These are phyloP conservation scores for Phlebopus sp. DNA, from an alignment of 1,284 basidiomycete genomes.

Conservation along the genomic window DNA sequence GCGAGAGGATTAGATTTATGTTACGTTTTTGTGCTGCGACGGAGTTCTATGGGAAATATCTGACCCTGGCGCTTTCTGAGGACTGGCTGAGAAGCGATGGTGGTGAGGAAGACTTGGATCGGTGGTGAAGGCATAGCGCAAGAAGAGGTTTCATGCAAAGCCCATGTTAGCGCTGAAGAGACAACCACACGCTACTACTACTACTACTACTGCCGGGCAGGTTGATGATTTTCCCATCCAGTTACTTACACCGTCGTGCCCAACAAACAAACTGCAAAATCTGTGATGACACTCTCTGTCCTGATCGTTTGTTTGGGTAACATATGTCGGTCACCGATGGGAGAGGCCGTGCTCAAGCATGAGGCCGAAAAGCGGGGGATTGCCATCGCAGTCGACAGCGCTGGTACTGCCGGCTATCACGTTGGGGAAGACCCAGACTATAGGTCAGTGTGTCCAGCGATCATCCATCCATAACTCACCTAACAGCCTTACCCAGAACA, in stretches of 20 bases:
- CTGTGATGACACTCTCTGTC: slow-evolving; percentile 40
- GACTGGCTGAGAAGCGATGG: slow-evolving; percentile 74
- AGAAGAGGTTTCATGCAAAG: slow-evolving; percentile 1
- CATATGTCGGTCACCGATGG: slow-evolving; percentile 79
- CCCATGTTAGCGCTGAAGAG: neutral
- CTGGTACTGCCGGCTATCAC: slow-evolving; percentile 73
- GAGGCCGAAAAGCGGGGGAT: slow-evolving; percentile 62
- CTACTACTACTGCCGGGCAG: too few species aligned
- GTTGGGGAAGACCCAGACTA: slow-evolving; percentile 70
- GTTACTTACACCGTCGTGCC: too few species aligned
- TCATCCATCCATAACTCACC: neutral
- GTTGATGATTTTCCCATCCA: too few species aligned
- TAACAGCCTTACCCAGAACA: slow-evolving; percentile 41
- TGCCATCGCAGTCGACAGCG: slow-evolving; percentile 66
- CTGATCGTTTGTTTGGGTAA: slow-evolving; percentile 77
- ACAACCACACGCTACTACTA: too few species aligned
- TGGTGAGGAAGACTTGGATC: slow-evolving; percentile 78
- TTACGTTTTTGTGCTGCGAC: neutral
- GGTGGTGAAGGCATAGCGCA: slow-evolving; percentile 67
- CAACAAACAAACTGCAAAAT: too few species aligned
- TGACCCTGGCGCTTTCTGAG: slow-evolving; percentile 71
- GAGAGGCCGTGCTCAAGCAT: slow-evolving; percentile 63
- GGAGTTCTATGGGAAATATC: slow-evolving; percentile 1
- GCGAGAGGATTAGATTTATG: neutral
- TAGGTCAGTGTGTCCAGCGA: slow-evolving; percentile 42